A percentile compares a stretch with the other conserved stretches of the same genome.
Evolutionary conservation across 1,284 basidiomycete species (phyloP).

Genomic region (Ceratobasidium sp.): DNA sequence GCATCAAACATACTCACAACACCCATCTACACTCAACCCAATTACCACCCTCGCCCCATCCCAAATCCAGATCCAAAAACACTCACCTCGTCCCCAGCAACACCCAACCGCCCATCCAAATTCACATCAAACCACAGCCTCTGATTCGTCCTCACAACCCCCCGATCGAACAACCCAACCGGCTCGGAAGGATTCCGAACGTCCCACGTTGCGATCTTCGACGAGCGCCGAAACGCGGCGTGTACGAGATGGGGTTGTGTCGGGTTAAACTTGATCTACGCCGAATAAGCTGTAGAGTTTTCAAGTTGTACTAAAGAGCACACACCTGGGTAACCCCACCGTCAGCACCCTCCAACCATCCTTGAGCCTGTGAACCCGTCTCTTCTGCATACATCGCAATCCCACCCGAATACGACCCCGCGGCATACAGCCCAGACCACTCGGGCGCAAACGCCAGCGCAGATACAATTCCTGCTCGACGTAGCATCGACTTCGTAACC

Average conservation of each 20-base stretch:
- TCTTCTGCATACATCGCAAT: conserved; percentile 81
- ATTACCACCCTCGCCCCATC: neutral
- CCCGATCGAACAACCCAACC: conserved; percentile 59
- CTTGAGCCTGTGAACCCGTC: conserved; percentile 65
- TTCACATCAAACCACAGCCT: conserved; percentile 83
- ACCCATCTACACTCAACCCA: conserved; percentile 50
- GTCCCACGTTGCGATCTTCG: conserved; percentile 80
- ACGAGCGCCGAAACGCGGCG: conserved; percentile 79
- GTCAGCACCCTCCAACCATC: conserved; percentile 71
- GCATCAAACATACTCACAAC: conserved; percentile 52
- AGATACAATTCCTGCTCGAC: conserved; percentile 79
- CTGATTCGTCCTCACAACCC: conserved; percentile 73
- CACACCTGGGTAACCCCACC: conserved; percentile 80
- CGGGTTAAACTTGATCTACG: conserved; percentile 84
- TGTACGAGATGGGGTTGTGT: conserved; percentile 77
- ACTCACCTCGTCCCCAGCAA: conserved; percentile 76
- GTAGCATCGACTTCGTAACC: neutral
- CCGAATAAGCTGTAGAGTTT: neutral
- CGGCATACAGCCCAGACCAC: conserved; percentile 78
- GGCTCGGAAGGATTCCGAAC: conserved; percentile 70
- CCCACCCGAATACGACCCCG: conserved; percentile 68
- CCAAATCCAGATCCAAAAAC: conserved; percentile 46
- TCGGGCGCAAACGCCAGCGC: conserved; percentile 81
- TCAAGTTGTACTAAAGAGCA: neutral
- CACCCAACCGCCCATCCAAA: conserved; percentile 73